Evolutionary conservation across 345 rosid genomes (phyloP).

Genomic region (Eucalyptus rudis): DNA sequence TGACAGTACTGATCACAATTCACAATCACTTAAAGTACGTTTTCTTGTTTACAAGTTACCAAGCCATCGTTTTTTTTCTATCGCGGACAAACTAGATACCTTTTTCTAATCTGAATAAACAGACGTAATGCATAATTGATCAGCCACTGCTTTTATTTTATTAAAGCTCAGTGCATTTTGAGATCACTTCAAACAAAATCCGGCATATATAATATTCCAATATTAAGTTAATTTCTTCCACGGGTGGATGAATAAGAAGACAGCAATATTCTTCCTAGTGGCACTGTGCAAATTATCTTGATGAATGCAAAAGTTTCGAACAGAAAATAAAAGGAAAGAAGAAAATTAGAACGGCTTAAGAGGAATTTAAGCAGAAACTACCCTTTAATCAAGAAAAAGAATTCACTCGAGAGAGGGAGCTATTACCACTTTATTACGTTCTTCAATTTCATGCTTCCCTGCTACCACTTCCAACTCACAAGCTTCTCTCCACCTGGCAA

Average conservation of each 20-base stretch:
- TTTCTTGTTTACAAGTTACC: neutral
- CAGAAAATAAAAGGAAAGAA: neutral
- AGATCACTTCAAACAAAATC: neutral
- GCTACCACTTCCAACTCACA: conserved; percentile 96
- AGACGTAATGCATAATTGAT: neutral
- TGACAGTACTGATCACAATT: neutral
- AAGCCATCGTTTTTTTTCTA: neutral
- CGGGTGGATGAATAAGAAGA: neutral
- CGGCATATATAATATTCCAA: neutral
- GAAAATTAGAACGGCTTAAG: neutral
- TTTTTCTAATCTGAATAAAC: neutral
- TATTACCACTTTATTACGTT: conserved; percentile 55
- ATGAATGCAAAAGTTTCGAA: neutral
- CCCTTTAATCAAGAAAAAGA: neutral
- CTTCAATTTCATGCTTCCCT: conserved; percentile 54
- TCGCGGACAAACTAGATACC: neutral
- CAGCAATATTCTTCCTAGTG: neutral
- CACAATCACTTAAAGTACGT: neutral
- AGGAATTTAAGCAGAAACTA: neutral
- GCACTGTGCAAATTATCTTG: neutral
- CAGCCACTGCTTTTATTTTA: neutral
- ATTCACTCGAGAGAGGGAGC: neutral
- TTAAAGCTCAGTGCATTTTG: neutral
- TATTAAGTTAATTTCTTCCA: neutral
- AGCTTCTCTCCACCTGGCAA: conserved; percentile 86